A percentile compares a stretch with the other conserved stretches of the same genome.
Conservation (phyloP, 169 alveolate genomes). For the Eimeria brunetti region DNA sequence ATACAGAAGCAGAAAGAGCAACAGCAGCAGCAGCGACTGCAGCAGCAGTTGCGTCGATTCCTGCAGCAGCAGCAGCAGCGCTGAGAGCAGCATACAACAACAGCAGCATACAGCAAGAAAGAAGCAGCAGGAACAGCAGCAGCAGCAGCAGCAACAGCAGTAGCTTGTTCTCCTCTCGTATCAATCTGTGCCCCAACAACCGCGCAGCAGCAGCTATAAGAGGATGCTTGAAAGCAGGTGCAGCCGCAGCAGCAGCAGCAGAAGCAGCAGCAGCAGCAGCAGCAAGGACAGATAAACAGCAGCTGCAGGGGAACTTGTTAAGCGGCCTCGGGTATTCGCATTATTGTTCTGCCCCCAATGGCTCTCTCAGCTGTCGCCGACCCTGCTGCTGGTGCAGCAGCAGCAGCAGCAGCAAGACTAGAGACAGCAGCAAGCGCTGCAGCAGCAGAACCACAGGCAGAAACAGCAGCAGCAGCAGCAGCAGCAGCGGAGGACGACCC, state of each 20-base stretch:
- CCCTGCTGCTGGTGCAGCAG: neutral
- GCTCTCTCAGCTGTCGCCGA: neutral
- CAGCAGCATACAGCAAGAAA: too few species aligned
- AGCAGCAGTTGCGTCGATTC: neutral
- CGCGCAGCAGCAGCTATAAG: neutral
- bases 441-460: constrained; percentile 10
- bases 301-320: neutral
- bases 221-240: neutral
- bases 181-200: too few species aligned
- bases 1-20: neutral
- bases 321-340: neutral
- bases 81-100: neutral
- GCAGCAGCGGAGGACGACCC: constrained; percentile 34
- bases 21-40: neutral
- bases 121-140: neutral
- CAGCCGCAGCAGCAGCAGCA: constrained; percentile 3
- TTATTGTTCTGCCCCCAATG: neutral
- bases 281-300: neutral
- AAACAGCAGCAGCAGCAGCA: constrained; percentile 44
- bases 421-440: neutral
- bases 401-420: neutral
- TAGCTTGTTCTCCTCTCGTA: too few species aligned
- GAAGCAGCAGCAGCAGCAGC: constrained; percentile 35
- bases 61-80: neutral
- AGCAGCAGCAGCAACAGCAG: neutral